Percentiles rank a stretch among this genome's conserved stretches.
phyloP scores from a whole-genome alignment of 1,139 yeast genomes.

The Protomyces pachydermus region DNA sequence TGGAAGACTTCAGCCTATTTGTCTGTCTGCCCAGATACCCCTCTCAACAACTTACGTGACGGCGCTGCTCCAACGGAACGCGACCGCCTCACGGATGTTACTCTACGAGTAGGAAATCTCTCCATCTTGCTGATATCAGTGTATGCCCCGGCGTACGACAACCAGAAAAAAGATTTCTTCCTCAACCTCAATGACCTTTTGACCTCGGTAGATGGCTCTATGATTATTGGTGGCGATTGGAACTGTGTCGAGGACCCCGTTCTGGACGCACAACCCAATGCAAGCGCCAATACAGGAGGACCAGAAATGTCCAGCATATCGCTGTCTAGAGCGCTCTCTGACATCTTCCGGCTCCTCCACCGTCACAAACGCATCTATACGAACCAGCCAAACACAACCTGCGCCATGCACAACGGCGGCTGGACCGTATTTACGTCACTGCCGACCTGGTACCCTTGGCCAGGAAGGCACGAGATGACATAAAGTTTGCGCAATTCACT shows the following conservation, averaged over 20 bases:
- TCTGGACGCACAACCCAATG: neutral
- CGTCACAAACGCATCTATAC: too few species aligned
- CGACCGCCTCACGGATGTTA: neutral
- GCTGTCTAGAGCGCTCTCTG: neutral
- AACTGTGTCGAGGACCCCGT: neutral
- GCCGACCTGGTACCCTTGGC: too few species aligned
- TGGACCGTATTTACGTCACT: too few species aligned
- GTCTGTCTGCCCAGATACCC: too few species aligned
- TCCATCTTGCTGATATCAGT: neutral
- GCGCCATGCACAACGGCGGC: too few species aligned
- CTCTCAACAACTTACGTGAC: too few species aligned
- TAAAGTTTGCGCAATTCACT: too few species aligned
- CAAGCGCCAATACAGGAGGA: neutral
- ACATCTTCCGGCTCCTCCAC: neutral
- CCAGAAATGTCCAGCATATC: neutral
- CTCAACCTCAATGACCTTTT: neutral
- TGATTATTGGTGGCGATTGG: neutral
- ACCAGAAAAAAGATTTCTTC: neutral
- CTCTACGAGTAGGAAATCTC: neutral
- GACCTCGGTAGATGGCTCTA: neutral
- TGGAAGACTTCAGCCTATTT: too few species aligned
- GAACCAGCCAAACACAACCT: too few species aligned
- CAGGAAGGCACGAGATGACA: too few species aligned
- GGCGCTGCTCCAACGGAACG: too few species aligned
- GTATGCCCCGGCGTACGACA: neutral